A percentile compares a stretch with the other conserved stretches of the same genome.
phyloP scores from a whole-genome alignment of 2,329 filamentous ascomycete genomes.

The Penicillium polonicum region DNA sequence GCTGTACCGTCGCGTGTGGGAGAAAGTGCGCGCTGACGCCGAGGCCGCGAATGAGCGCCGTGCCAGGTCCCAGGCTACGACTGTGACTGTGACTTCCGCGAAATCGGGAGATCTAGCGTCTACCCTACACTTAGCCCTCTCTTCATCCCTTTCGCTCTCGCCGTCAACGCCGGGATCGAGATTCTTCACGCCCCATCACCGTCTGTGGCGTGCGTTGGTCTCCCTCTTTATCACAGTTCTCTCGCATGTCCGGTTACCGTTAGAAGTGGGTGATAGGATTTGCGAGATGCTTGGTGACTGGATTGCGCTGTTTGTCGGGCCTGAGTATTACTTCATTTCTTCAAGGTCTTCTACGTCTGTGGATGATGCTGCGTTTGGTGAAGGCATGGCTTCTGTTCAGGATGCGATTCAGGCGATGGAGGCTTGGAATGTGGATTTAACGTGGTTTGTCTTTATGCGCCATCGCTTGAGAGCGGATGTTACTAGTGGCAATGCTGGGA shows the following conservation, averaged over 20 bases:
- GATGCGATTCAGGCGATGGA: constrained; percentile 41
- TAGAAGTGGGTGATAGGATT: constrained; percentile 43
- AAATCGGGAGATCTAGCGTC: not conserved
- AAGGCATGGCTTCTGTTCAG: constrained; percentile 26
- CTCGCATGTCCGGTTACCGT: constrained; percentile 39
- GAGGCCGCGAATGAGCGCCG: constrained; percentile 37
- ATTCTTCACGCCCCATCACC: constrained; percentile 42
- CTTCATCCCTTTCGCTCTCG: constrained; percentile 23
- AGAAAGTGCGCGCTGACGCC: constrained; percentile 38
- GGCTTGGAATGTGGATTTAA: constrained; percentile 42
- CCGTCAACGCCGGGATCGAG: constrained; percentile 23
- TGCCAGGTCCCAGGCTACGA: constrained; percentile 12
- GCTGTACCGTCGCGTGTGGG: constrained; percentile 42
- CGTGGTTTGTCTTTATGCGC: constrained; percentile 42
- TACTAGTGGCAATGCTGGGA: not conserved
- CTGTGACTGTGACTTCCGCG: constrained; percentile 7
- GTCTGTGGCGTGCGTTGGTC: constrained; percentile 39
- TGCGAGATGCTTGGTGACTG: constrained; percentile 40
- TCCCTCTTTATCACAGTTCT: constrained; percentile 43
- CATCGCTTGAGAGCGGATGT: constrained; percentile 7
- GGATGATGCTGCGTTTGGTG: not conserved
- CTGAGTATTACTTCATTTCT: constrained; percentile 33
- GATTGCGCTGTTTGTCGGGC: constrained; percentile 37
- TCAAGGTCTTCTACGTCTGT: not conserved
- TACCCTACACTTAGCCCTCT: constrained; percentile 1